phyloP scores from a whole-genome alignment of 805 yeast species.

The Kodamaea leandrae region DNA sequence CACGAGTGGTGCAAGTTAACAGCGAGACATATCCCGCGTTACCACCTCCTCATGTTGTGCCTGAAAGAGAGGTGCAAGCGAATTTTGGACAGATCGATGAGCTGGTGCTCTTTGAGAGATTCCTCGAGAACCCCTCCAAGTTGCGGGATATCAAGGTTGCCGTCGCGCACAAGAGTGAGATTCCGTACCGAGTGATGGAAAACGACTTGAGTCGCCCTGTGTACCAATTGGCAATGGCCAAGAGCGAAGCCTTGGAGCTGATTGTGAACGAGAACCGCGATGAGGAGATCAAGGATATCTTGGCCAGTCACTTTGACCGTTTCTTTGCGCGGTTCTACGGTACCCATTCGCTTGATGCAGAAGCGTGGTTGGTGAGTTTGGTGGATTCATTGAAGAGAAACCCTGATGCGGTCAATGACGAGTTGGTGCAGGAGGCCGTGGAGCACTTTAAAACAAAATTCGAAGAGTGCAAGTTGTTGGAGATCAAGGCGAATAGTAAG shows the following conservation, averaged over 20 bases:
- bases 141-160: conserved; percentile 12
- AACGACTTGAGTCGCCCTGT: background rate
- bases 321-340: conserved; percentile 15
- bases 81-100: conserved; percentile 11
- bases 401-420: conserved; percentile 9
- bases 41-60: conserved; percentile 2
- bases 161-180: conserved; percentile 13
- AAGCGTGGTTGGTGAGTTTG: conserved; percentile 13
- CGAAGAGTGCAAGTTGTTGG: conserved; percentile 9
- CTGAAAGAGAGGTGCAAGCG: conserved; percentile 8
- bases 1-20: conserved; percentile 1
- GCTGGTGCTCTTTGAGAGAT: conserved; percentile 5
- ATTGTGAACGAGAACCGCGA: conserved; percentile 8
- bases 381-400: conserved; percentile 10
- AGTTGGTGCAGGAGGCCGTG: conserved; percentile 11
- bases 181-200: conserved; percentile 12
- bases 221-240: conserved; percentile 9
- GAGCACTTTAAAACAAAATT: conserved; percentile 8
- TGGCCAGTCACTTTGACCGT: conserved; percentile 15
- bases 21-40: background rate
- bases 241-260: conserved; percentile 4
- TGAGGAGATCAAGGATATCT: conserved; percentile 7
- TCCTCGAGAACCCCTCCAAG: conserved; percentile 10
- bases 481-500: background rate
- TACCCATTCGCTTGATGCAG: conserved; percentile 11